These are phyloP conservation scores for Colletotrichum magnum DNA, from an alignment of 2,329 filamentous ascomycete genomes.

Conservation along the genomic window DNA sequence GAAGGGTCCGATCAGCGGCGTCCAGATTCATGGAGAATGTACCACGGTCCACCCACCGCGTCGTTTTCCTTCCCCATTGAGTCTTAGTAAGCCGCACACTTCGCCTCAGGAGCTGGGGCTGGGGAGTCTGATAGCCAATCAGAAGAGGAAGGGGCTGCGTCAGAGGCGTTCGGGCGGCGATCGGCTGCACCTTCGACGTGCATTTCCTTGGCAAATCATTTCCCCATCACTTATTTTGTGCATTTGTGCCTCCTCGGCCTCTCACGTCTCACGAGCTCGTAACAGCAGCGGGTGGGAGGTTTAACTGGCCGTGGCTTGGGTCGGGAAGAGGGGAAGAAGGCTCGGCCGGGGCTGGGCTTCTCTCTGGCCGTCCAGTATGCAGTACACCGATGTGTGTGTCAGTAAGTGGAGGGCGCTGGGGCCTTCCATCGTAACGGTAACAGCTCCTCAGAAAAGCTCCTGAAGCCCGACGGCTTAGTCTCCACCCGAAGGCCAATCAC, in stretches of 20 bases:
- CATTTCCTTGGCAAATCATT: slow-evolving; percentile 6
- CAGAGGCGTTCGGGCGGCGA: slow-evolving; percentile 25
- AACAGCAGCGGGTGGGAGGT: neutral
- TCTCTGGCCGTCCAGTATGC: neutral
- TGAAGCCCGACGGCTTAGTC: neutral
- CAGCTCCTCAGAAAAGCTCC: neutral
- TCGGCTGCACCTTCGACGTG: neutral
- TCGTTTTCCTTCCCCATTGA: no score
- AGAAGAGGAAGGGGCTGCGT: neutral
- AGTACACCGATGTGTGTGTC: neutral
- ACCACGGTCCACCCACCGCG: no score
- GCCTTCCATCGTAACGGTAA: no score
- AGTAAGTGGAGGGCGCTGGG: neutral
- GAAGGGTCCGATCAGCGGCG: slow-evolving; percentile 37
- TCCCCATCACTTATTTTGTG: neutral
- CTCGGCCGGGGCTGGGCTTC: slow-evolving; percentile 4
- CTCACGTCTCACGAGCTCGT: neutral
- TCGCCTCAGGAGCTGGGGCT: neutral
- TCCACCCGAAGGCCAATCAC: slow-evolving; percentile 38
- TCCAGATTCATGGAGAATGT: slow-evolving; percentile 20
- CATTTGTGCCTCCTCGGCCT: neutral
- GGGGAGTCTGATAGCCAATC: no score
- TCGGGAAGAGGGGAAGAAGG: no score
- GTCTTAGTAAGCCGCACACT: neutral
- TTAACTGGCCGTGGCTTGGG: no score